phyloP scores from a whole-genome alignment of 768 basidiomycete species.

The Cubamyces lactineus region DNA sequence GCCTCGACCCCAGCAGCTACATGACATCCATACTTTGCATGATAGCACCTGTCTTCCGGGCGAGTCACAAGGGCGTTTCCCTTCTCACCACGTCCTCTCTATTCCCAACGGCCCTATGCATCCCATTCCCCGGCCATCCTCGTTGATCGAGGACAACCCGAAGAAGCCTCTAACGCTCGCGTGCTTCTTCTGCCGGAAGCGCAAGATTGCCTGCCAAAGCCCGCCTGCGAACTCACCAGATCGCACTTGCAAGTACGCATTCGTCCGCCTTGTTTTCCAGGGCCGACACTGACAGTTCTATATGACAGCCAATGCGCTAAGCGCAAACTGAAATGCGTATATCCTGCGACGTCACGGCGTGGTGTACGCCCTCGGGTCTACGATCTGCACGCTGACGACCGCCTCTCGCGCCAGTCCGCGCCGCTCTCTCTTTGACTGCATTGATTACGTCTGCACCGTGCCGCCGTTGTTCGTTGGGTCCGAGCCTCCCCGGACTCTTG shows the following conservation, averaged over 20 bases:
- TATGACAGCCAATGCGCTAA: slow-evolving; percentile 68
- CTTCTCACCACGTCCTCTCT: slow-evolving; percentile 21
- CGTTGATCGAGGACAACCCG: slow-evolving; percentile 34
- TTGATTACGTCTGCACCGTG: slow-evolving; percentile 4
- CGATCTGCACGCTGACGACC: slow-evolving; percentile 21
- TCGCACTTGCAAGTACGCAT: slow-evolving; percentile 41
- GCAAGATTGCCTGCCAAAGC: slow-evolving; percentile 45
- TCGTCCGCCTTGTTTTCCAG: slow-evolving; percentile 9
- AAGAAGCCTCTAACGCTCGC: slow-evolving; percentile 44
- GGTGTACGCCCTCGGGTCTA: slow-evolving; percentile 41
- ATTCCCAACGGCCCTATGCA: slow-evolving; percentile 24
- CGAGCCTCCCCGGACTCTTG: slow-evolving; percentile 13
- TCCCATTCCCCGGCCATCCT: slow-evolving; percentile 23
- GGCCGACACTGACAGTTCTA: slow-evolving; percentile 23
- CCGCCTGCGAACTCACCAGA: slow-evolving; percentile 35
- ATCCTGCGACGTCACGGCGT: slow-evolving; percentile 69
- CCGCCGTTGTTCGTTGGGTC: slow-evolving; percentile 15
- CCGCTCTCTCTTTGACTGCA: slow-evolving; percentile 14
- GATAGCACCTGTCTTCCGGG: slow-evolving; percentile 8
- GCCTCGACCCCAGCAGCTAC: slow-evolving; percentile 21
- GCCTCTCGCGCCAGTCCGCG: slow-evolving; percentile 16
- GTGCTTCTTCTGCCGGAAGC: slow-evolving; percentile 43
- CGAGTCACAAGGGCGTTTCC: background rate
- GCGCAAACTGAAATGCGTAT: slow-evolving; percentile 70
- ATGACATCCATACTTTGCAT: slow-evolving; percentile 15